Base-by-base conservation (phyloP, 768 basidiomycete species). In the Hygrocybe punicea region DNA sequence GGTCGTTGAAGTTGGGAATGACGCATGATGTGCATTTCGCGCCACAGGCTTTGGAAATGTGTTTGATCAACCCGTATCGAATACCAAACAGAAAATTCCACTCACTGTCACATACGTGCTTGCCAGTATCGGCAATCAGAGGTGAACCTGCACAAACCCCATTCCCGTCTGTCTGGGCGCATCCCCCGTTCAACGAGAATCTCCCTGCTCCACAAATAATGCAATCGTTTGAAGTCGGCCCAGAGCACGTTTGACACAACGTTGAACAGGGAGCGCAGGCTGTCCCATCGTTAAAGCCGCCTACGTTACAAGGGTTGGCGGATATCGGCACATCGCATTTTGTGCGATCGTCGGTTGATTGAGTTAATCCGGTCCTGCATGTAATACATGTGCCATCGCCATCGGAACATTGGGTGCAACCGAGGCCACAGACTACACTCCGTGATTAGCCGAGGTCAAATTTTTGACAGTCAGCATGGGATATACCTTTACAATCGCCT, bases 81-180 rank as follows among this genome's bases (percentile, higher is more conserved):
- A 36, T 1, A n/a, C 14, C 16, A 50, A 19, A 13, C 34, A 16
- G 55, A 40, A 48, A 40, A 36, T 25, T 6, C 55, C 37, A 78
- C 87, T 70, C 64, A 92, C 91, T 81, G 65, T 94, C 90, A 65
- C 93, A 95, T 63, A 85, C 83, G n/a, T 80, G 74, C 72, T 93
- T 94, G 67, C 81, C 79, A 62, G 91, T 91, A 62, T 96, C 88
- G 19, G 84, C 91, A 35, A 94, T 81, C 60, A 89, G 73, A 46
- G 76, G 81, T 9, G 88, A 79, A 6, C 84, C 84, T 45, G 81
- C 73, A 71, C 93, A 96, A 8, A 90, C 82, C 3, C 93, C 93
- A 58, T 81, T 78, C 14, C 71, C 71, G 65, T 85, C 81, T 33
- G 85, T 76, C 47, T 77, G 69, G 16, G 93, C 89, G 66, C 93